A percentile compares a stretch with the other conserved stretches of the same genome.
These are phyloP conservation scores for Inonotus hispidus DNA, from an alignment of 1,284 basidiomycete species.

Conservation along the genomic window DNA sequence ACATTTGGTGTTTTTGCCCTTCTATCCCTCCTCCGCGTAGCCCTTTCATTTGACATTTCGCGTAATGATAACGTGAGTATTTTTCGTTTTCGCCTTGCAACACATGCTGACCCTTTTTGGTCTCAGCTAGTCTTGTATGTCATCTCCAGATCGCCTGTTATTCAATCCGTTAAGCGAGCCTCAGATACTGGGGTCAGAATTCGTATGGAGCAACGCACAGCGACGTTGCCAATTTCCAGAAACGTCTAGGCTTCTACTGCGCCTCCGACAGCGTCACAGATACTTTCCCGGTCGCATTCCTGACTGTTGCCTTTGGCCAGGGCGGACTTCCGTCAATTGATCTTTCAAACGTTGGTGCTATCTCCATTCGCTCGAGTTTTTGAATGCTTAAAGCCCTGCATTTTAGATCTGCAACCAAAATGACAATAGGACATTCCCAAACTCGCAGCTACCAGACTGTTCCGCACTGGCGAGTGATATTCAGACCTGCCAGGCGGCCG, in stretches of 20 bases:
- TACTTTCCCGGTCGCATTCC: constrained; percentile 53
- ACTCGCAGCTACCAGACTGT: constrained; percentile 54
- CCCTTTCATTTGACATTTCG: constrained; percentile 24
- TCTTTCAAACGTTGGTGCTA: constrained; percentile 46
- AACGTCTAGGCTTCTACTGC: constrained; percentile 45
- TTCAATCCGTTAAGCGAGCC: background rate
- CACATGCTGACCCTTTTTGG: background rate
- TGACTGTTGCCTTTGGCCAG: constrained; percentile 49
- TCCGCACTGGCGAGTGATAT: constrained; percentile 50
- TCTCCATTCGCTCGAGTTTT: background rate
- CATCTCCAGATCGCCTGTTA: background rate
- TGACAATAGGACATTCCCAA: constrained; percentile 41
- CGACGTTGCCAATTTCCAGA: constrained; percentile 44
- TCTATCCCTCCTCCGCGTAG: constrained; percentile 4
- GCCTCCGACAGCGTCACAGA: constrained; percentile 31
- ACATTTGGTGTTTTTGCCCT: background rate
- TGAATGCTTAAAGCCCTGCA: background rate
- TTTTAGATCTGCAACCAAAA: constrained; percentile 45
- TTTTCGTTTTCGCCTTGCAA: background rate
- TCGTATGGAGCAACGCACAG: constrained; percentile 50
- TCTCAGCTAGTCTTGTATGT: background rate
- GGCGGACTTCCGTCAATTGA: constrained; percentile 55
- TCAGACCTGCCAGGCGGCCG: constrained; percentile 52
- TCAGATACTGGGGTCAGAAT: constrained; percentile 43
- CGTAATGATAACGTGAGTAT: constrained; percentile 27